A percentile compares a stretch with the other conserved stretches of the same genome.
Evolutionary conservation across 495 filamentous ascomycete species (phyloP).

Genomic region (Echria macrotheca): DNA sequence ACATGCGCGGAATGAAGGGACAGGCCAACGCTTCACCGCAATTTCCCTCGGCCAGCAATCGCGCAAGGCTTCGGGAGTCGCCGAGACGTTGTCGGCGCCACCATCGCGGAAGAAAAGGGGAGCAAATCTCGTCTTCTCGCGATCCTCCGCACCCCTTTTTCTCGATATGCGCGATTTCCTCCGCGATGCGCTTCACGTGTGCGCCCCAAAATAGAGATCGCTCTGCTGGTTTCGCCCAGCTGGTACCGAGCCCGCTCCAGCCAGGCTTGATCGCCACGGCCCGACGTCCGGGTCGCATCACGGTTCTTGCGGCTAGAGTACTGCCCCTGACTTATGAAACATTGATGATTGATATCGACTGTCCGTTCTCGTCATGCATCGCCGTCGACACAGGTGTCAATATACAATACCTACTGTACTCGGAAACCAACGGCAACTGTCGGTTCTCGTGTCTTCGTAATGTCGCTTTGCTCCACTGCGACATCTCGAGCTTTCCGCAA

Average conservation of each 20-base stretch:
- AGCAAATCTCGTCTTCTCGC: conserved; percentile 3
- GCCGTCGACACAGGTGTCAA: neutral
- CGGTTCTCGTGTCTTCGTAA: neutral
- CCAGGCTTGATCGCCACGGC: conserved; percentile 4
- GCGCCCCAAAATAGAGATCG: neutral
- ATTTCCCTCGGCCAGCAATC: neutral
- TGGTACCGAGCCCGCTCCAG: conserved; percentile 6
- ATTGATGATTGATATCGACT: neutral
- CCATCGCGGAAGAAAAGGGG: neutral
- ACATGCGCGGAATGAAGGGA: neutral
- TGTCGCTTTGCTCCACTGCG: neutral
- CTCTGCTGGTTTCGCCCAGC: neutral
- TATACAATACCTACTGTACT: neutral
- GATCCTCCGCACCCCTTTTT: conserved; percentile 5
- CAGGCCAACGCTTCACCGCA: neutral
- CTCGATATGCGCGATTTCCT: neutral
- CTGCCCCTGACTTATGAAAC: conserved; percentile 4
- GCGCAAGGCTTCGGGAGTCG: neutral
- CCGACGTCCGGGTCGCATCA: neutral
- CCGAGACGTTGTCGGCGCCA: conserved; percentile 4
- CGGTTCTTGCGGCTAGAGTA: neutral
- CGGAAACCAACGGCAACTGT: conserved; percentile 7
- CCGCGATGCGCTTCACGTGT: neutral
- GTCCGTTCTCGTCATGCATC: neutral
- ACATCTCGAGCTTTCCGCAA: neutral